Evolutionary conservation across 768 basidiomycete species (phyloP), one percentile per base, ranked within the genome.

Genomic region (Tylopilus sp.): DNA sequence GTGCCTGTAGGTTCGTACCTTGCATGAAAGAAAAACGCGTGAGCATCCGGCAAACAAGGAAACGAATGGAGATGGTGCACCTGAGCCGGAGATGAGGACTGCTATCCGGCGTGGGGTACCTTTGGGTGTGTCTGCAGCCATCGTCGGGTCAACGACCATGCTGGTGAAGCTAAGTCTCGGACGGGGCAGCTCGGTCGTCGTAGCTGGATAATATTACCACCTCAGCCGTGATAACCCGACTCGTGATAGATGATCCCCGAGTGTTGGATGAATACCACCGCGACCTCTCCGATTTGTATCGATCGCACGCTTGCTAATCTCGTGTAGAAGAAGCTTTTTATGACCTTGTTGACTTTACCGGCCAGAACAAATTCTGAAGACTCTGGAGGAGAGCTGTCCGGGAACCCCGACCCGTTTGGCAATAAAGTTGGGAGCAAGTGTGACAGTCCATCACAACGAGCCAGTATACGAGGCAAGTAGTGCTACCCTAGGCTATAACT

Each of bases 1-100:
- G 81, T 1, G 97, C 95, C 72, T 98, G 94, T 11, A 99, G 83
- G 71, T 99, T 99, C 21, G 90, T 88, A 38, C 97, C 95, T 98
- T 57, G 10, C 42, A 35, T 4, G 42, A 17, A 28, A 28, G n/a
- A 45, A 33, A 25, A 15, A 9, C 3, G 43, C 25, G 0, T 21
- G 35, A 20, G 38, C 11, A 17, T 28, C 28, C 15, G 4, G 6
- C 22, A 12, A n/a, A 15, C 2, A 26, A 17, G 35, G 40, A 13
- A 22, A 41, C 11, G 35, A 44, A 5, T 15, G 15, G 28, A 55
- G 4, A n/a, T 13, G 21, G n/a, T 60, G 43, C 50, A 81, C 84
- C 84, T 65, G 81, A 82, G 35, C 84, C 84, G 15, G 84, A 86
- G 62, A 86, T 81, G 59, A 86, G 79, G 6, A 59, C 58, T n/a